These are phyloP conservation scores for Coriaria nepalensis DNA, from an alignment of 306 rosid species.

Conservation along the genomic window DNA sequence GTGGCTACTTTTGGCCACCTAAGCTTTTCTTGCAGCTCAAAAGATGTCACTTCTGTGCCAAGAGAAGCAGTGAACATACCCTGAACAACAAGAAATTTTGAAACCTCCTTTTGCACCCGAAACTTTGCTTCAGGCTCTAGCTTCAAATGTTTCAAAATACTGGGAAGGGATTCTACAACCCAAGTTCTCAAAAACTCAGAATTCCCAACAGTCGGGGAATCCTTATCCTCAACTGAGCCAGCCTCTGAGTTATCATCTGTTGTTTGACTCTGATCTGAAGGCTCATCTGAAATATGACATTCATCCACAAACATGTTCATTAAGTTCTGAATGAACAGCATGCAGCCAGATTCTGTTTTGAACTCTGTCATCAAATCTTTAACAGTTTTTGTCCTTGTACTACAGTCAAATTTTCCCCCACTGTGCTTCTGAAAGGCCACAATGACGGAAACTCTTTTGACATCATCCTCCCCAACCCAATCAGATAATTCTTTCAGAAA, in stretches of 20 bases:
- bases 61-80: constrained; percentile 88
- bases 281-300: constrained; percentile 66
- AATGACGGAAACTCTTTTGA: constrained; percentile 68
- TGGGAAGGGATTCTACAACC: constrained; percentile 83
- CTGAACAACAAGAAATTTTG: constrained; percentile 90
- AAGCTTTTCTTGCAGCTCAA: constrained; percentile 77
- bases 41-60: constrained; percentile 86
- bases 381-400: constrained; percentile 56
- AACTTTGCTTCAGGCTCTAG: constrained; percentile 55
- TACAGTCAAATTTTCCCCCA: constrained; percentile 60
- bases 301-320: constrained; percentile 73
- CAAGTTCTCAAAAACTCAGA: constrained; percentile 73
- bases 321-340: constrained; percentile 74
- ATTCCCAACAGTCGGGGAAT: constrained; percentile 39
- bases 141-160: constrained; percentile 55
- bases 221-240: constrained; percentile 78
- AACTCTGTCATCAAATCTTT: constrained; percentile 74
- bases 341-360: constrained; percentile 70
- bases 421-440: constrained; percentile 91
- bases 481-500: constrained; percentile 57
- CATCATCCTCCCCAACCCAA: constrained; percentile 75
- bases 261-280: constrained; percentile 97
- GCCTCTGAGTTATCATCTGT: constrained; percentile 94
- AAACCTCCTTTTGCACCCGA: constrained; percentile 55
- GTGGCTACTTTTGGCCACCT: constrained; percentile 91